Conservation (phyloP, 2,329 filamentous ascomycete species). For the Exophiala viscosa region DNA sequence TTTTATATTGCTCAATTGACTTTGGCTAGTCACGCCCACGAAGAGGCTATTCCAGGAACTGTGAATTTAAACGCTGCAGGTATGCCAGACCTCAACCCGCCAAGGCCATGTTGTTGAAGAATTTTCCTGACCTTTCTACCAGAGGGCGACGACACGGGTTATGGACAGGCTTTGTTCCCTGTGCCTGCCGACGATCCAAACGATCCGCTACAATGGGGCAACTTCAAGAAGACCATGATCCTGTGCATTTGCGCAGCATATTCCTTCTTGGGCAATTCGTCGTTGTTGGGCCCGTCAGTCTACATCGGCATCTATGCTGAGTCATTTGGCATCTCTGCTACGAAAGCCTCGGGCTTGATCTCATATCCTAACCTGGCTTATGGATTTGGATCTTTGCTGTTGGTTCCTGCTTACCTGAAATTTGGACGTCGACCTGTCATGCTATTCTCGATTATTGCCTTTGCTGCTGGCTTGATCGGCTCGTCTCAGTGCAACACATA, state of each 20-base stretch:
- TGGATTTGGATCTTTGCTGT: conserved; percentile 55
- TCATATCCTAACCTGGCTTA: conserved; percentile 60
- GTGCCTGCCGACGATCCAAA: conserved; percentile 61
- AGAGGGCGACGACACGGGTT: conserved; percentile 58
- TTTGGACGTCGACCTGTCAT: neutral
- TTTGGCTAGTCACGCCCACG: conserved; percentile 50
- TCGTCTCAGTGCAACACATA: conserved; percentile 41
- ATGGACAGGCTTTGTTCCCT: conserved; percentile 59
- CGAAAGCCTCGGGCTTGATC: conserved; percentile 53
- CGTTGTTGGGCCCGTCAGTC: conserved; percentile 55
- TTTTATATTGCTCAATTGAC: neutral
- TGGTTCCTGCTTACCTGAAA: conserved; percentile 52
- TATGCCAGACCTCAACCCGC: conserved; percentile 15
- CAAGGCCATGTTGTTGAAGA: neutral
- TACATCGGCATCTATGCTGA: conserved; percentile 56
- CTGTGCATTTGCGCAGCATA: conserved; percentile 53
- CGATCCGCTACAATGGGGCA: conserved; percentile 57
- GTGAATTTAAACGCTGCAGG: conserved; percentile 49
- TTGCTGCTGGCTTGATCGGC: conserved; percentile 42
- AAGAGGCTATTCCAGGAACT: conserved; percentile 55
- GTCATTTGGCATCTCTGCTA: conserved; percentile 50
- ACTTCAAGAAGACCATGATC: conserved; percentile 55
- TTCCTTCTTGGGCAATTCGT: conserved; percentile 57
- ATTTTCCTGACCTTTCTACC: conserved; percentile 2
- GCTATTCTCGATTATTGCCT: conserved; percentile 28